phyloP scores from a whole-genome alignment of 768 basidiomycete species.

The Amanita rimosa region DNA sequence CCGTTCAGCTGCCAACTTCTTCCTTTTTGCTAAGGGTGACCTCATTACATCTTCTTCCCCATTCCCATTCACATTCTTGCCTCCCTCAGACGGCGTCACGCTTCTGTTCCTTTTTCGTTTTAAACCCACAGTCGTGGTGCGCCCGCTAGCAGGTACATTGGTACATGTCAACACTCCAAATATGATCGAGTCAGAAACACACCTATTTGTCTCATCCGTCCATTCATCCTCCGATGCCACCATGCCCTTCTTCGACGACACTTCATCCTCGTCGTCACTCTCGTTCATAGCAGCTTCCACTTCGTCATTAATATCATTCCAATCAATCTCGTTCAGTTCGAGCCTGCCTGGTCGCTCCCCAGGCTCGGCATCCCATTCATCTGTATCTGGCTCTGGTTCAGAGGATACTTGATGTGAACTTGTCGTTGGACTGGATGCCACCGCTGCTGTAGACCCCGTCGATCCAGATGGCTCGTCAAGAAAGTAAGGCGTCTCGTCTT shows the following conservation, averaged over 20 bases:
- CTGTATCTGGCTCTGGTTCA: conserved; percentile 53
- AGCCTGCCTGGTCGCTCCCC: conserved; percentile 16
- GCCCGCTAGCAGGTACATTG: conserved; percentile 15
- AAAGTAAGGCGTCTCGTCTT: conserved; percentile 70
- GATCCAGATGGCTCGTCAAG: conserved; percentile 45
- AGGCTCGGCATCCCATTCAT: conserved; percentile 39
- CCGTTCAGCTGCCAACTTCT: conserved; percentile 59
- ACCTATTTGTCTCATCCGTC: conserved; percentile 33
- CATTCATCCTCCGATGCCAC: conserved; percentile 45
- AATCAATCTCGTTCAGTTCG: conserved; percentile 57
- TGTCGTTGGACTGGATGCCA: conserved; percentile 21
- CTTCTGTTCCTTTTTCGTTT: conserved; percentile 67
- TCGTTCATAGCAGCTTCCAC: conserved; percentile 82
- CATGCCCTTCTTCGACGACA: conserved; percentile 25
- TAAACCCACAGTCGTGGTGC: conserved; percentile 27
- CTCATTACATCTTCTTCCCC: conserved; percentile 33
- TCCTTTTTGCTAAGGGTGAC: conserved; percentile 73
- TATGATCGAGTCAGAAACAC: conserved; percentile 5
- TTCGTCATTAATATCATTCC: conserved; percentile 79
- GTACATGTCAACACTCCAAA: conserved; percentile 8
- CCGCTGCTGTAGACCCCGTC: conserved; percentile 10
- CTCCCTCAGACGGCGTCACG: conserved; percentile 53
- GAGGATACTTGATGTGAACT: conserved; percentile 44
- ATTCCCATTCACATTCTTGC: conserved; percentile 20
- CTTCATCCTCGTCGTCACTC: conserved; percentile 51